These are phyloP conservation scores for Camellia lanceoleosa DNA, from an alignment of 148 eudicot genomes.

Conservation along the genomic window DNA sequence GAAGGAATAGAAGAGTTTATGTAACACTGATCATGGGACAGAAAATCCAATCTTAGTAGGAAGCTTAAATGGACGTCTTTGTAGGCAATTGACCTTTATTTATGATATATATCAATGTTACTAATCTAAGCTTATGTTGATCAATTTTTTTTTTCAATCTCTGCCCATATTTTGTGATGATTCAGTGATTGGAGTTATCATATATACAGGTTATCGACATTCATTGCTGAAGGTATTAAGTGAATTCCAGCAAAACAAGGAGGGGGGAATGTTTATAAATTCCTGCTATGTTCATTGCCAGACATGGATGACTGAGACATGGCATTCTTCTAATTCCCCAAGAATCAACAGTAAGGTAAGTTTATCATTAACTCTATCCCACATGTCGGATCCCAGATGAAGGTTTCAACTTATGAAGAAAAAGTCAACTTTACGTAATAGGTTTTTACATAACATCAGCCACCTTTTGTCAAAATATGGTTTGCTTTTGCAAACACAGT, in stretches of 20 bases:
- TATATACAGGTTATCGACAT: conserved; percentile 59
- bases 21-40: background rate
- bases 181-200: conserved; percentile 2
- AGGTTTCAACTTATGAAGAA: background rate
- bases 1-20: background rate
- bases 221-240: conserved; percentile 53
- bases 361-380: background rate
- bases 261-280: conserved; percentile 67
- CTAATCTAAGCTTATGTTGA: background rate
- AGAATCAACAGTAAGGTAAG: conserved; percentile 62
- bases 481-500: background rate
- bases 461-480: background rate
- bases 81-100: background rate
- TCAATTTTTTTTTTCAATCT: background rate
- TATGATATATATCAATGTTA: no score
- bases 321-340: conserved; percentile 93
- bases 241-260: conserved; percentile 50
- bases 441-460: background rate
- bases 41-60: background rate
- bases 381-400: background rate
- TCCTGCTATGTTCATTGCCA: conserved; percentile 93
- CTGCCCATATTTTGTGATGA: background rate
- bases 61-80: background rate
- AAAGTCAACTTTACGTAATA: background rate
- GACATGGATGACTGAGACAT: conserved; percentile 66